A percentile compares a stretch with the other conserved stretches of the same genome.
Evolutionary conservation across 106 monocot genomes (phyloP).

Genomic region (Posidonia australis): DNA sequence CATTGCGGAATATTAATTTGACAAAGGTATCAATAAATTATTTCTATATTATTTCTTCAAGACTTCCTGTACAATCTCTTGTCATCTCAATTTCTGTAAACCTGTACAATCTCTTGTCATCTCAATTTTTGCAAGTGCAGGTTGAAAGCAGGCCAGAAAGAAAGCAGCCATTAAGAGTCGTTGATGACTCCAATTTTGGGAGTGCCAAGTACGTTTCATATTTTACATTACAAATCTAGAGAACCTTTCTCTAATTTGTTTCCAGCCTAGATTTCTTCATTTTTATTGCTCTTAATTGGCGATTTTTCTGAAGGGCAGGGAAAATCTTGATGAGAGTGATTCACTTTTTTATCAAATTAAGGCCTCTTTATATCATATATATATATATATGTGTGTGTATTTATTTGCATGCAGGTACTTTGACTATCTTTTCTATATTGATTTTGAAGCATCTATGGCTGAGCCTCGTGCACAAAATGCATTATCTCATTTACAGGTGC

Average conservation of each 20-base stretch:
- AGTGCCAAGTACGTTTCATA: constrained; percentile 41
- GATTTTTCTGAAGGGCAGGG: too few species aligned
- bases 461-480: constrained; percentile 71
- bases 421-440: constrained; percentile 72
- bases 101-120: neutral
- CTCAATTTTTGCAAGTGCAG: constrained; percentile 16
- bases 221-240: too few species aligned
- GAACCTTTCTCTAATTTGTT: too few species aligned
- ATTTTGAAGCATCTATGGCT: constrained; percentile 88
- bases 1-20: constrained; percentile 52
- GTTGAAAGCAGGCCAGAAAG: constrained; percentile 76
- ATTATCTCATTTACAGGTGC: constrained; percentile 61
- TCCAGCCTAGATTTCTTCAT: too few species aligned
- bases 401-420: constrained; percentile 46
- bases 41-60: neutral
- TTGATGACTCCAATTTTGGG: constrained; percentile 55
- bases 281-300: too few species aligned
- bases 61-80: too few species aligned
- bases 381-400: too few species aligned
- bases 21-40: constrained; percentile 33
- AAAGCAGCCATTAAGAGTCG: constrained; percentile 51
- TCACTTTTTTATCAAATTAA: too few species aligned
- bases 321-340: too few species aligned
- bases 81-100: too few species aligned
- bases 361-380: too few species aligned